Evolutionary conservation across 2,329 filamentous ascomycete species (phyloP), one percentile per base, ranked within the genome.

Genomic region (Chlorencoelia australis): DNA sequence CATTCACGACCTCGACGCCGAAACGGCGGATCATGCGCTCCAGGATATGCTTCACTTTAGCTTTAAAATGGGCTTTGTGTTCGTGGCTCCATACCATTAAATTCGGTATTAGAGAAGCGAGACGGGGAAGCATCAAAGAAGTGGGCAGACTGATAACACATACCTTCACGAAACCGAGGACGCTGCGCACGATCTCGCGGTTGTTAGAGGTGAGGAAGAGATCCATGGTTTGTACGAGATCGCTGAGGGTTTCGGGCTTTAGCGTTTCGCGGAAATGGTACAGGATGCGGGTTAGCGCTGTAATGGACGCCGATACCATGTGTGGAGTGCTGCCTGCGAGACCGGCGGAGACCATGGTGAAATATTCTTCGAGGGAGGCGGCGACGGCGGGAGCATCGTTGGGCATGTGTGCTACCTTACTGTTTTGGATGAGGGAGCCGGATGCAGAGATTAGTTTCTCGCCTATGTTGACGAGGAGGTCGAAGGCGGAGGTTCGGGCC

Each of bases 231-330:
- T 93, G 81, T 7, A 98, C 85, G 7, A 98, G 68, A 47, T 96
- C 89, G 7, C 74, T 69, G 27, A 94, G 70, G 3, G 86, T 82
- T 43, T 79, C 71, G 7, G 73, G 63, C 39, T 73, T 75, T 19
- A 96, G 66, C 17, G 72, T 62, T 19, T 73, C 67, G 47, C 85
- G 81, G 67, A 94, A 98, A 56, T 95, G 83, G 61, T 88, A 96
- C 19, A 98, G 73, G 17, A 95, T 78, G n/a, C 91, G 77, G 10
- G 87, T 91, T 24, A 98, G 73, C 10, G 91, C 89, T 1, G 87
- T 96, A 56, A 98, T 88, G n/a, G 85, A 87, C 0, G 91, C 91
- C 5, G 86, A 94, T 44, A 96, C 88, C 87, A 96, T 95, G 64
- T 96, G 89, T 20, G 91, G 88, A 8, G 87, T 89, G 51, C 80